Conservation (phyloP, 345 rosid species). For the Euphorbia peplus region DNA sequence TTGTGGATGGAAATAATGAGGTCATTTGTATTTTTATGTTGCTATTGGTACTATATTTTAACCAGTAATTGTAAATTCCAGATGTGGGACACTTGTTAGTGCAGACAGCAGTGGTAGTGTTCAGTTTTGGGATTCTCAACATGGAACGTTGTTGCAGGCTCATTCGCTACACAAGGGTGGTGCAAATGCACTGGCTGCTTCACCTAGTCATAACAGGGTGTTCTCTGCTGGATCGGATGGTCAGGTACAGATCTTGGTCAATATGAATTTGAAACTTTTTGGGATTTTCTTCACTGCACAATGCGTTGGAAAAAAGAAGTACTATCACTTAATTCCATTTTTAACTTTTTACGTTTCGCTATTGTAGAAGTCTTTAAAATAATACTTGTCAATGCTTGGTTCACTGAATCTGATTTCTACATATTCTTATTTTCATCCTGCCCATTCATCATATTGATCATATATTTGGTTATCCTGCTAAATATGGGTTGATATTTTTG, state of each 20-base stretch:
- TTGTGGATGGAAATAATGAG: neutral
- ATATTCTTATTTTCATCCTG: neutral
- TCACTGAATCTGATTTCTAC: neutral
- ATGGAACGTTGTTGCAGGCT: conserved; percentile 81
- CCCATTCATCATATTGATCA: neutral
- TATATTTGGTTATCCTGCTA: neutral
- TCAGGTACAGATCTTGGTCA: conserved; percentile 47
- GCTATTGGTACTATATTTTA: conserved; percentile 16
- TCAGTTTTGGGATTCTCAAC: conserved; percentile 85
- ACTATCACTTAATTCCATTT: neutral
- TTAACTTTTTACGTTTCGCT: neutral
- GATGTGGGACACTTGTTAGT: conserved; percentile 82
- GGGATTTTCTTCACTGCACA: neutral
- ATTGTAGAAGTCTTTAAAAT: neutral
- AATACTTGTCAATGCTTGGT: neutral
- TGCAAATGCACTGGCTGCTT: conserved; percentile 73
- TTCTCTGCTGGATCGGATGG: conserved; percentile 96
- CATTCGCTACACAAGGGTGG: conserved; percentile 87
- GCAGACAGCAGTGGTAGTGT: conserved; percentile 90
- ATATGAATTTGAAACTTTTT: neutral
- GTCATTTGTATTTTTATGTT: neutral
- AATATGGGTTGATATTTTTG: conserved; percentile 16
- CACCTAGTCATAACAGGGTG: conserved; percentile 83
- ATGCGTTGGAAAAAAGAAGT: neutral
- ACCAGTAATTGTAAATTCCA: conserved; percentile 27